These are phyloP conservation scores for Acorus calamus DNA, from an alignment of 106 monocot species.

Conservation along the genomic window DNA sequence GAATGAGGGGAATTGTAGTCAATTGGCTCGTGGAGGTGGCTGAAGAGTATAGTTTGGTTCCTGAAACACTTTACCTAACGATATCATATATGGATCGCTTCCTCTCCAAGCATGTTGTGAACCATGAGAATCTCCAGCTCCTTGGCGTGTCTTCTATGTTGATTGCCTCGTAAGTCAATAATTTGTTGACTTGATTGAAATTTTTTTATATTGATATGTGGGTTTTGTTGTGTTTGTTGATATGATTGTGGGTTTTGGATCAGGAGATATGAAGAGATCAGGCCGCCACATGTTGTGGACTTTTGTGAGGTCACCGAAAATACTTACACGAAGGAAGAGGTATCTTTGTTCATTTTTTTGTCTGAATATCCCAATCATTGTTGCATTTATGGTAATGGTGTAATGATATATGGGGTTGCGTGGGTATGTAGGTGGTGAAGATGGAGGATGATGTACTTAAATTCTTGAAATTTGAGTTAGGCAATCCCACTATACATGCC, in stretches of 20 bases:
- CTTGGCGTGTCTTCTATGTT: constrained; percentile 79
- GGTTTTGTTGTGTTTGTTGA: neutral
- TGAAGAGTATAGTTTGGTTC: constrained; percentile 66
- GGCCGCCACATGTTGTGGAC: constrained; percentile 63
- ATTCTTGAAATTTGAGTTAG: constrained; percentile 76
- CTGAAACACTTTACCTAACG: constrained; percentile 55
- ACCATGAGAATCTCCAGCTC: constrained; percentile 57
- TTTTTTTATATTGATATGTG: too few species aligned
- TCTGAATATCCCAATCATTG: neutral
- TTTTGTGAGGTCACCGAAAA: constrained; percentile 82
- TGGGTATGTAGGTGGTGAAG: constrained; percentile 35
- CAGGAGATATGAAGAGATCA: constrained; percentile 91
- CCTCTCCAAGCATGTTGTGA: constrained; percentile 35
- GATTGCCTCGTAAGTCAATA: constrained; percentile 54
- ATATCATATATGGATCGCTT: constrained; percentile 54
- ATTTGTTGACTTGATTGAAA: neutral
- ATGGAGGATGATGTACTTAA: constrained; percentile 68
- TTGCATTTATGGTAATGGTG: neutral
- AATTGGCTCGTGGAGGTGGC: constrained; percentile 95
- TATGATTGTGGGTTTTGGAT: neutral
- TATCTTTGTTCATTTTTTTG: constrained; percentile 6
- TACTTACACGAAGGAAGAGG: constrained; percentile 73
- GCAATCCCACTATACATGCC: constrained; percentile 60
- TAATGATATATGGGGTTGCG: neutral
- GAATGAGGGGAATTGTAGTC: constrained; percentile 71